Percentiles rank a stretch among this genome's conserved stretches.
phyloP scores from a whole-genome alignment of 352 stramenopile genomes.

The Globisporangium okanoganense region DNA sequence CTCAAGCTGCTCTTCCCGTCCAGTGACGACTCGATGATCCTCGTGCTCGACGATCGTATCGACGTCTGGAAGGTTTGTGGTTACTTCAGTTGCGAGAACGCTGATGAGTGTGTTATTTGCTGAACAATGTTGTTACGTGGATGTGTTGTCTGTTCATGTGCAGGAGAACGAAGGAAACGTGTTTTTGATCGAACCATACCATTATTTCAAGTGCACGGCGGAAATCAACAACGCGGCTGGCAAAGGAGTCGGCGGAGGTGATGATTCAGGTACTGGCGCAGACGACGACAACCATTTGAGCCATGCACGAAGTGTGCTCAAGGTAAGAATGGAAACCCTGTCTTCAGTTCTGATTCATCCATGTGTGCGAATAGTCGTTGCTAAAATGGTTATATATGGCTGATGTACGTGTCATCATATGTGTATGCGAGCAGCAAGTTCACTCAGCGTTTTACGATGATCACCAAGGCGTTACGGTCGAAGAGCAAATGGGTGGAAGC shows the following conservation, averaged over 20 bases:
- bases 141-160: neutral
- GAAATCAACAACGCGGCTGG: slow-evolving; percentile 86
- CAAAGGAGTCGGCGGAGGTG: slow-evolving; percentile 34
- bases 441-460: slow-evolving; percentile 59
- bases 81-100: neutral
- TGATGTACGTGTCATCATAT: neutral
- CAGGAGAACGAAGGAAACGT: slow-evolving; percentile 84
- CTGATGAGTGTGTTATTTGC: neutral
- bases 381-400: neutral
- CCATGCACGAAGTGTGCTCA: slow-evolving; percentile 56
- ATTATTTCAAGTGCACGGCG: slow-evolving; percentile 75
- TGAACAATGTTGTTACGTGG: neutral
- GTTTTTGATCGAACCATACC: slow-evolving; percentile 83
- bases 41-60: slow-evolving; percentile 81
- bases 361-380: neutral
- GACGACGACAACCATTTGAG: slow-evolving; percentile 45
- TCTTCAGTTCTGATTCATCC: neutral
- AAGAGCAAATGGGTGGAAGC: slow-evolving; percentile 69
- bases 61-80: slow-evolving; percentile 73
- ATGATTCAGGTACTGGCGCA: slow-evolving; percentile 25
- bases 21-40: slow-evolving; percentile 86
- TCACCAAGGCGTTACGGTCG: slow-evolving; percentile 45
- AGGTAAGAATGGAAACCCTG: slow-evolving; percentile 23
- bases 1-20: slow-evolving; percentile 85
- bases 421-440: slow-evolving; percentile 28